Evolutionary conservation across 768 basidiomycete species (phyloP).

Genomic region (Tulasnella sp.): DNA sequence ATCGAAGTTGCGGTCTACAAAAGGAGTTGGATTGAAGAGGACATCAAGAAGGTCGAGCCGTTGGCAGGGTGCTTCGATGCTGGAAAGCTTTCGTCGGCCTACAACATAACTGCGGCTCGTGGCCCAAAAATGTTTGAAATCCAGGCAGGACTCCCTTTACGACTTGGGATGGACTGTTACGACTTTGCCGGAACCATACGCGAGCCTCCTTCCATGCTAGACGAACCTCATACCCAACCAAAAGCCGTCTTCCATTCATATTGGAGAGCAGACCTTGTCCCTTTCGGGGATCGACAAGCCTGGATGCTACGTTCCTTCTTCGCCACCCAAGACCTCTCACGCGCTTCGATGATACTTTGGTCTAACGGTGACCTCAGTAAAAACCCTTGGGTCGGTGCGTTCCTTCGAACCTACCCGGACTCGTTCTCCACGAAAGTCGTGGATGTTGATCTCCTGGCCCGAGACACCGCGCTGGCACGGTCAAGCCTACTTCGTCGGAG

Average conservation of each 20-base stretch:
- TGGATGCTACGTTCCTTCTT: conserved; percentile 91
- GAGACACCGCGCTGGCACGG: conserved; percentile 68
- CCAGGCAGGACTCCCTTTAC: conserved; percentile 71
- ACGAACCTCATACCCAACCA: neutral
- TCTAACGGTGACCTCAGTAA: conserved; percentile 69
- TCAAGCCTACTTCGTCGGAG: conserved; percentile 49
- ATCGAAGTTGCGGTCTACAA: conserved; percentile 76
- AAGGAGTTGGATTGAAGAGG: conserved; percentile 62
- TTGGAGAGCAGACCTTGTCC: conserved; percentile 83
- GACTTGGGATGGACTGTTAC: conserved; percentile 82
- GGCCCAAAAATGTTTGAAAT: conserved; percentile 60
- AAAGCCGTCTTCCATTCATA: conserved; percentile 75
- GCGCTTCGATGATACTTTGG: conserved; percentile 75
- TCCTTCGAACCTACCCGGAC: conserved; percentile 55
- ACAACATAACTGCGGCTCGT: conserved; percentile 46
- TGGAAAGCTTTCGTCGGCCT: conserved; percentile 49
- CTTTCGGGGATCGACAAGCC: conserved; percentile 76
- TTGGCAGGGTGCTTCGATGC: conserved; percentile 70
- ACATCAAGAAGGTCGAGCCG: conserved; percentile 58
- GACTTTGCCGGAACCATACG: conserved; percentile 82
- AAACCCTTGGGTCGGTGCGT: conserved; percentile 51
- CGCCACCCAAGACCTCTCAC: conserved; percentile 69
- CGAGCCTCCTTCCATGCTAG: conserved; percentile 25
- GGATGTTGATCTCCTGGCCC: conserved; percentile 58
- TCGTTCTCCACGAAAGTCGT: conserved; percentile 64